Evolutionary conservation across 148 eudicot species (phyloP), one percentile per base, ranked within the genome.

Genomic region (Silene latifolia): DNA sequence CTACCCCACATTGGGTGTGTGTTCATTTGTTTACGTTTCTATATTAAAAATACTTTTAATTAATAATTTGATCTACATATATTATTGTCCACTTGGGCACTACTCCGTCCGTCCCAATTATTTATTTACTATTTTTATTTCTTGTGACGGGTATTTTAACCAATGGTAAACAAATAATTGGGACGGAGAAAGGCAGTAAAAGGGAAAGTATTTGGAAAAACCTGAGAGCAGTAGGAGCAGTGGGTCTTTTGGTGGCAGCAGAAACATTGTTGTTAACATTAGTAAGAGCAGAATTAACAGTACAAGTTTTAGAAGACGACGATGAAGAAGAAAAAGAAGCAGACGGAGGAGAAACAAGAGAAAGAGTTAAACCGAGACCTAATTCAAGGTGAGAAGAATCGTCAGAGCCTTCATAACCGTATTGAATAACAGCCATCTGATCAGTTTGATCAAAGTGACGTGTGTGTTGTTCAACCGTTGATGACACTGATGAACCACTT

Each of bases 221-320:
- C 89, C 90, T 82, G 67, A 80, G 78, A 39, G 79, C 86, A 74
- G 85, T 74, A 67, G 96, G 92, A 42, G 97, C 86, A 65, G 89
- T 90, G 78, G 83, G 86, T 72, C 97, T 88, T 77, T 91, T 91
- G 66, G 86, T 82, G 47, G 91, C 96, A 77, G 84, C 71, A 44
- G 85, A 73, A 76, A 47, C 72, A 84, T 63, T 72, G 11, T 63
- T 48, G 18, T 13, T 63, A 51, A 63, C 64, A 65, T 15, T 35
- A 15, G 7, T 59, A 67, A 29, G 4, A 32, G 4, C 35, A 32
- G 35, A 32, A 65, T 15, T 18, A 15, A 1, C 56, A 63, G 21
- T 54, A 60, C 70, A 47, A 39, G 47, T 42, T 67, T 67, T 67
- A 32, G 70, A 29, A 29, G 74, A 58, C 15, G 91, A 85, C 57